Conservation (phyloP, 2,329 filamentous ascomycete genomes). For the Aspergillus niger region DNA sequence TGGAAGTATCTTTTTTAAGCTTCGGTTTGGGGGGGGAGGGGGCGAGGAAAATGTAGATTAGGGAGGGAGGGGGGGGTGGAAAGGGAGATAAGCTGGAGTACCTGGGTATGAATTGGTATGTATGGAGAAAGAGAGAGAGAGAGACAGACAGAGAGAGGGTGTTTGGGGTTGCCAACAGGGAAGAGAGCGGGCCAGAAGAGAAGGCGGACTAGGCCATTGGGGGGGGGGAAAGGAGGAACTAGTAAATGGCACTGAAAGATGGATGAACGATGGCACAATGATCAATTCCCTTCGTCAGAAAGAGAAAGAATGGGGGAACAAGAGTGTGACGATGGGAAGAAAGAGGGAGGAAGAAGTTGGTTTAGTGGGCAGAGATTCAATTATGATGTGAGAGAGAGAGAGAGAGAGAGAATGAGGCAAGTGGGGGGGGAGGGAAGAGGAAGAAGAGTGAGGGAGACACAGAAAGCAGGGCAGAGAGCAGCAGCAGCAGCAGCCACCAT, state of each 20-base stretch:
- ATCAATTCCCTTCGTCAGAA: neutral
- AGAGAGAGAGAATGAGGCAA: neutral
- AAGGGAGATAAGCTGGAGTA: slow-evolving; percentile 12
- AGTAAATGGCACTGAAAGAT: neutral
- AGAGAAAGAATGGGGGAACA: neutral
- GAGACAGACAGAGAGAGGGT: slow-evolving; percentile 2
- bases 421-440: neutral
- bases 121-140: neutral
- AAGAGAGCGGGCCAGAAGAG: neutral
- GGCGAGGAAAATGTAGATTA: neutral
- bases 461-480: neutral
- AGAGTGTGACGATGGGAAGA: neutral
- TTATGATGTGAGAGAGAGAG: neutral
- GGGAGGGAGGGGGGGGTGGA: neutral
- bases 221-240: neutral
- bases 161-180: neutral
- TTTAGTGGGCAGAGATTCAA: neutral
- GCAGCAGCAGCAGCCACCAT: no score
- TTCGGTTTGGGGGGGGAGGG: neutral
- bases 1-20: neutral
- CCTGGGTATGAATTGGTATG: slow-evolving; percentile 11
- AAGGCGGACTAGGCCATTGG: slow-evolving; percentile 18
- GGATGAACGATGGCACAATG: neutral
- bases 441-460: neutral
- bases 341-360: neutral